Conservation (phyloP, 352 stramenopile species). For the Phytophthora vignae region DNA sequence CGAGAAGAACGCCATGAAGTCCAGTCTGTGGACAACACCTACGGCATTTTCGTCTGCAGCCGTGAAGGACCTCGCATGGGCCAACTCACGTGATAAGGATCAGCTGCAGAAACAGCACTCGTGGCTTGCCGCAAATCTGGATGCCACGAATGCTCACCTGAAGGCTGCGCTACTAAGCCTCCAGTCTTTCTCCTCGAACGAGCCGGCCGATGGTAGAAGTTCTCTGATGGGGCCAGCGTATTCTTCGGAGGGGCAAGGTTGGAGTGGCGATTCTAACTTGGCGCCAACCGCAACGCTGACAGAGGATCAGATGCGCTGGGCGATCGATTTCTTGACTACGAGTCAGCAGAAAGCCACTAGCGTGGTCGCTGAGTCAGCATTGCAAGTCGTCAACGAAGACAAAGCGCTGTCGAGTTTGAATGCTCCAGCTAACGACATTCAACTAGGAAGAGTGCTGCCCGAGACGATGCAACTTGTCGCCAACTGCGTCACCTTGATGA, state of each 20-base stretch:
- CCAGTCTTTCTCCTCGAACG: conserved; percentile 50
- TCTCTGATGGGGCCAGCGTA: conserved; percentile 6
- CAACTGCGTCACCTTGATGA: conserved; percentile 67
- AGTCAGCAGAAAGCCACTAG: conserved; percentile 51
- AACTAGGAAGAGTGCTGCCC: conserved; percentile 26
- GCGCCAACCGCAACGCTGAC: conserved; percentile 39
- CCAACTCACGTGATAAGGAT: conserved; percentile 32
- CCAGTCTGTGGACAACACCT: conserved; percentile 36
- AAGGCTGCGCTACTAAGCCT: conserved; percentile 64
- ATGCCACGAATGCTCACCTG: conserved; percentile 69
- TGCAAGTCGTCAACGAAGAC: conserved; percentile 33
- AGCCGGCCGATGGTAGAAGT: neutral
- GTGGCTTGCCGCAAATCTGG: conserved; percentile 75
- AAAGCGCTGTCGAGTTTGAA: conserved; percentile 11
- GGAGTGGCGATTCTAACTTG: conserved; percentile 11
- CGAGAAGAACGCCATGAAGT: conserved; percentile 33
- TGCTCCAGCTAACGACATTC: conserved; percentile 1
- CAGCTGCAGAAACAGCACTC: conserved; percentile 66
- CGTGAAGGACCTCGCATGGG: conserved; percentile 35
- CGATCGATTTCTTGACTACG: conserved; percentile 58
- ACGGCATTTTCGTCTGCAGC: conserved; percentile 37
- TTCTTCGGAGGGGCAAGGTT: conserved; percentile 9
- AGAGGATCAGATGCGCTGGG: conserved; percentile 72
- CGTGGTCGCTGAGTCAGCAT: conserved; percentile 32
- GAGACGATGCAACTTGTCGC: conserved; percentile 62